Conservation (phyloP, 495 filamentous ascomycete genomes). For the Aspergillus indologenus region DNA sequence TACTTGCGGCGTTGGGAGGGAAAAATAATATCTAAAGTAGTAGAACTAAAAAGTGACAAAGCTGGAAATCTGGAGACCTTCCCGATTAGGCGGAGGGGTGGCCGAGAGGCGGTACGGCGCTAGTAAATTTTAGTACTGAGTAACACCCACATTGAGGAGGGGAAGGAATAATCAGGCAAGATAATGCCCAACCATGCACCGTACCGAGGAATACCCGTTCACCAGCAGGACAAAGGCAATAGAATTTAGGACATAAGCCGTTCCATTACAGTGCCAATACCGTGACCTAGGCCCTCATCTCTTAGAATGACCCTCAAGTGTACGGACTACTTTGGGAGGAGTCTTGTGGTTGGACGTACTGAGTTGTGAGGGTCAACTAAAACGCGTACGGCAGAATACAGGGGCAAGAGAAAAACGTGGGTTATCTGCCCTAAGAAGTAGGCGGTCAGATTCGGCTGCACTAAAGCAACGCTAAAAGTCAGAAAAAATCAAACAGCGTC, state of each 20-base stretch:
- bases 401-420: conserved; percentile 9
- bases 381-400: conserved; percentile 10
- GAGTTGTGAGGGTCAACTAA: neutral
- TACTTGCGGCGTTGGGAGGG: neutral
- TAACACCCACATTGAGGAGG: neutral
- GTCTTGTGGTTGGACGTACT: too few species aligned
- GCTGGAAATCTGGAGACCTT: neutral
- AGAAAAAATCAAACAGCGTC: conserved; percentile 22
- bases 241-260: neutral
- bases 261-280: neutral
- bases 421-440: conserved; percentile 5
- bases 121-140: neutral
- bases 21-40: neutral
- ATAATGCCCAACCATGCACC: neutral
- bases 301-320: too few species aligned
- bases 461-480: conserved; percentile 25
- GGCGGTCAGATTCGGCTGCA: conserved; percentile 21
- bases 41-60: too few species aligned
- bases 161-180: neutral
- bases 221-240: neutral
- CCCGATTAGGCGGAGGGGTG: neutral
- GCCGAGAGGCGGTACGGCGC: neutral
- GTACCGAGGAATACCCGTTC: neutral
- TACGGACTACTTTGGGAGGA: too few species aligned
- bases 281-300: too few species aligned